Evolutionary conservation across 1,139 yeast genomes (phyloP), one percentile per base, ranked within the genome.

Genomic region (Eremothecium coryli): DNA sequence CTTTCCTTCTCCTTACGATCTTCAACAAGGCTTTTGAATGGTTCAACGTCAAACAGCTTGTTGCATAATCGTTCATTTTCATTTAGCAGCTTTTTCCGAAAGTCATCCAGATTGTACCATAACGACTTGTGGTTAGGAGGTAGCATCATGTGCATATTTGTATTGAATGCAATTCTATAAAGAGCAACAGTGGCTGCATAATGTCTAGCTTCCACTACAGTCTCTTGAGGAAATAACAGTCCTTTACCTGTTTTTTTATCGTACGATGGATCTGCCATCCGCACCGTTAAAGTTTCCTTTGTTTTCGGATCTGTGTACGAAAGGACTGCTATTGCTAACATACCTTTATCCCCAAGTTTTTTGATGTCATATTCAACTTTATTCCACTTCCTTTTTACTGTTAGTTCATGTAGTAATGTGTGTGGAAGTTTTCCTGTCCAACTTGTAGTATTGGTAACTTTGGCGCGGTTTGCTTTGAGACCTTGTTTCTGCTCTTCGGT

Each of bases 341-440:
- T 68, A 0, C 88, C 88, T 32, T 68, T 69, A 18, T 68, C 68
- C 14, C 60, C 60, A 17, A 55, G 56, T 43, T 61, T 64, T 42
- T 45, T 69, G 80, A 82, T 78, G 38, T 81, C 88, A 47, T 82
- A 81, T 12, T 69, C 75, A 4, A 85, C 93, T 46, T 79, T 79
- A 38, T 77, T 82, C 98, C 98, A 90, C 57, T 85, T 84, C 40
- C 73, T 76, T 52, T 80, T 82, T 54, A 84, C 96, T 43, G 94
- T 82, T 45, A 79, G 81, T 50, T 90, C 98, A 52, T 84, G 84
- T 4, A 90, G 65, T 22, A 90, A 59, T 0, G 93, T 78, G 2
- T 84, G 86, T 0, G 98, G 97, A 9, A 90, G 64, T 49, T 90
- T 90, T 1, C 98, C 98, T 1, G 96, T 86, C 96, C 97, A 88